A percentile compares a stretch with the other conserved stretches of the same genome.
Conservation (phyloP, 495 filamentous ascomycete genomes). For the Tuber brumale region DNA sequence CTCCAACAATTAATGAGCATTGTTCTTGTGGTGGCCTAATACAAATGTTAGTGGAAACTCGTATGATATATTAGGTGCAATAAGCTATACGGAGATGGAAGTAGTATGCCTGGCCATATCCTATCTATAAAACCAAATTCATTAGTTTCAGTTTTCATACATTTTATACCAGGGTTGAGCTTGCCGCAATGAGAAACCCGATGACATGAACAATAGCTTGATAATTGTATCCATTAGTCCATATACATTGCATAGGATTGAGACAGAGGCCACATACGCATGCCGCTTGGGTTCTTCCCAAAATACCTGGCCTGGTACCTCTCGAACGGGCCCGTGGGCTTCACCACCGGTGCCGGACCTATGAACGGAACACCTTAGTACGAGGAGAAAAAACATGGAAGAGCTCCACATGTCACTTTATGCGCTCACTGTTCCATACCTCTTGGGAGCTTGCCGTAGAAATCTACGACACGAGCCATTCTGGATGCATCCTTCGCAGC, state of each 20-base stretch:
- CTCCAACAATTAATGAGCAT: constrained; percentile 67
- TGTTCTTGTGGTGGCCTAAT: constrained; percentile 97
- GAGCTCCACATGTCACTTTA: not conserved
- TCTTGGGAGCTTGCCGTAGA: constrained; percentile 89
- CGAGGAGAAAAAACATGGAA: not conserved
- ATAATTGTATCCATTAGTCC: constrained; percentile 12
- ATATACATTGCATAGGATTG: not conserved
- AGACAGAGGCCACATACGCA: constrained; percentile 60
- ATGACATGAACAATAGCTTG: constrained; percentile 84
- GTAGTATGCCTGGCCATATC: constrained; percentile 97
- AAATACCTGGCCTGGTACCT: constrained; percentile 93
- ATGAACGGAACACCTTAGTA: constrained; percentile 43
- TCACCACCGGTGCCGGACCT: constrained; percentile 70
- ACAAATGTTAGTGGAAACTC: constrained; percentile 40
- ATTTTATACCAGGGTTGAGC: not conserved
- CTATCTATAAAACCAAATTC: constrained; percentile 46
- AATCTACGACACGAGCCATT: constrained; percentile 92
- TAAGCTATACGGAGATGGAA: constrained; percentile 87
- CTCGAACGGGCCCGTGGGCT: constrained; percentile 70
- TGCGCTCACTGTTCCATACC: constrained; percentile 15
- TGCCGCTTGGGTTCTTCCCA: constrained; percentile 76
- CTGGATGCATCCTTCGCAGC: constrained; percentile 87
- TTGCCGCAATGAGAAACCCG: constrained; percentile 55
- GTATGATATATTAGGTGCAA: not conserved
- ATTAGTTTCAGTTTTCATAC: constrained; percentile 10